These are phyloP conservation scores for Boletus sensibilis DNA, from an alignment of 768 basidiomycete species.

Conservation along the genomic window DNA sequence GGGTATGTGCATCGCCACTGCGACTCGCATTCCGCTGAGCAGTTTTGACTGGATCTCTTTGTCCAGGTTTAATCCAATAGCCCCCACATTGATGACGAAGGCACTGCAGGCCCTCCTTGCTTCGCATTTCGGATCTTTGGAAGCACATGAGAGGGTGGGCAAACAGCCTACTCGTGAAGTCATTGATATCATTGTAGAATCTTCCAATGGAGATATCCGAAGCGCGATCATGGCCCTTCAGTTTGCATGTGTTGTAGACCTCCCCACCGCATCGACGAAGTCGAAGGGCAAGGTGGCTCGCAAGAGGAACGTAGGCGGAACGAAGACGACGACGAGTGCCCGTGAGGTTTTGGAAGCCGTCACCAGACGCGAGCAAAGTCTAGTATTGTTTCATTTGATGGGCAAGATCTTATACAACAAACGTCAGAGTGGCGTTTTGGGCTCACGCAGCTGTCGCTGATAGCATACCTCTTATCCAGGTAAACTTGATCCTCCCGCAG, in stretches of 20 bases:
- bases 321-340: slow-evolving; percentile 16
- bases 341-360: slow-evolving; percentile 64
- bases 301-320: slow-evolving; percentile 24
- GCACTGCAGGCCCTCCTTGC: slow-evolving; percentile 65
- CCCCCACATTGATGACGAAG: slow-evolving; percentile 78
- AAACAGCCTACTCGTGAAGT: slow-evolving; percentile 58
- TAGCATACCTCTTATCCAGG: slow-evolving; percentile 43
- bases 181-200: slow-evolving; percentile 72
- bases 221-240: slow-evolving; percentile 93
- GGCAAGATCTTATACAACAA: slow-evolving; percentile 97
- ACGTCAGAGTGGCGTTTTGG: slow-evolving; percentile 42
- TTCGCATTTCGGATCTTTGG: slow-evolving; percentile 42
- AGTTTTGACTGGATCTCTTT: not conserved
- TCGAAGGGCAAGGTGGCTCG: slow-evolving; percentile 32
- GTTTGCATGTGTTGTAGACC: slow-evolving; percentile 63
- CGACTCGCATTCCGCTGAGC: not conserved
- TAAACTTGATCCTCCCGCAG: slow-evolving; percentile 64
- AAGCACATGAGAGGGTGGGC: slow-evolving; percentile 9
- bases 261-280: slow-evolving; percentile 16
- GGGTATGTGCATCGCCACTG: slow-evolving; percentile 45
- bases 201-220: slow-evolving; percentile 88
- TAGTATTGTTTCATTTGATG: slow-evolving; percentile 88
- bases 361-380: slow-evolving; percentile 79
- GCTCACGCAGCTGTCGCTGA: not conserved
- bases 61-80: slow-evolving; percentile 87